Evolutionary conservation across 2,329 filamentous ascomycete genomes (phyloP).

Genomic region (Sclerotinia sclerotiorum): DNA sequence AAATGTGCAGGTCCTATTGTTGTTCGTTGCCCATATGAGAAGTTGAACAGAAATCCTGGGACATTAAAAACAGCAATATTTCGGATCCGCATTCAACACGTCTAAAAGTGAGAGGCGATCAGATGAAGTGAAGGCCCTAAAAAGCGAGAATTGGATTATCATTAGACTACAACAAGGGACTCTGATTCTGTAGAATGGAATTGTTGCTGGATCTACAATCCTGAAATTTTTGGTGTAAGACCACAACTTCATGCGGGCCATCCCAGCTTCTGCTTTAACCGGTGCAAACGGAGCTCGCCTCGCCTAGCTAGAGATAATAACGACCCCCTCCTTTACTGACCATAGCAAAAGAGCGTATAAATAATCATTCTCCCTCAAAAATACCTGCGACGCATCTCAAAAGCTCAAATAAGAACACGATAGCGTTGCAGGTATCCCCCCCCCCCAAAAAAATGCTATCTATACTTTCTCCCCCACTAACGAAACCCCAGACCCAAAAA

Average conservation of each 20-base stretch:
- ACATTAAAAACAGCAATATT: neutral
- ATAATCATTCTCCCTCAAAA: neutral
- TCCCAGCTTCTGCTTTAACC: neutral
- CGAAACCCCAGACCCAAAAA: slow-evolving; percentile 17
- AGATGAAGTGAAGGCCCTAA: neutral
- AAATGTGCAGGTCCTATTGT: neutral
- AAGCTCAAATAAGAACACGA: neutral
- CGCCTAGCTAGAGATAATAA: neutral
- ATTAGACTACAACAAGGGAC: neutral
- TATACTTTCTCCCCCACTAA: neutral
- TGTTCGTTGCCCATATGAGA: neutral
- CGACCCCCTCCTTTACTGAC: neutral
- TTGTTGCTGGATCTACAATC: neutral
- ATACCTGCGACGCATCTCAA: neutral
- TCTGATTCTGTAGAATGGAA: neutral
- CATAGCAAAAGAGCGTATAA: neutral
- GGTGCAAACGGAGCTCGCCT: slow-evolving; percentile 1
- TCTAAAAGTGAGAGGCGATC: neutral
- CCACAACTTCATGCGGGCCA: neutral
- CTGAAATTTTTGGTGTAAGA: neutral
- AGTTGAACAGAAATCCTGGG: neutral
- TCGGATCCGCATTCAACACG: neutral
- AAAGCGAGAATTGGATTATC: neutral
- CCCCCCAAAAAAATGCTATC: slow-evolving; percentile 26
- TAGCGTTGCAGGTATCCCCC: slow-evolving; percentile 24